Base-by-base conservation (phyloP, 192 early-diverging fungal species). In the Backusella parvicylindrica region DNA sequence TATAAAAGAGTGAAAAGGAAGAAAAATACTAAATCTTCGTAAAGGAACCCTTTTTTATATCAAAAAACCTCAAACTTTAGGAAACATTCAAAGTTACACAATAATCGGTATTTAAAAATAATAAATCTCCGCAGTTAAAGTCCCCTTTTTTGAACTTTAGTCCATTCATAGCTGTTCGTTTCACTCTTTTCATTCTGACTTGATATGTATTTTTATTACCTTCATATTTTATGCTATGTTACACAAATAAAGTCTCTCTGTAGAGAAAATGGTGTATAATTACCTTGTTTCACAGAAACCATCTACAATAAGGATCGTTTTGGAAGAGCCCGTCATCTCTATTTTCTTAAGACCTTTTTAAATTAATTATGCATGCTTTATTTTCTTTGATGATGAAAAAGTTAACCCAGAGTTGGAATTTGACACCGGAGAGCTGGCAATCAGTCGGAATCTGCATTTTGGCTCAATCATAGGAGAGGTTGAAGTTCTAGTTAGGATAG, bases 1-100 rank as follows among this genome's bases (percentile, higher is more conserved):
- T 33, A 37, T 43, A 71, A 75, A 31, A 26, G 28, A 70, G n/a
- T 43, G 35, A 35, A 79, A 79, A 53, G 35, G 70, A 49, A 56
- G 40, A 75, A 56, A 71, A 35, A 37, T 28, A 28, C 21, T 28
- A 60, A 60, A 28, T 60, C 23, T 13, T 60, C 28, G 53, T 16
- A 1, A 47, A 47, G 18, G 43, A 47, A 47, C 43, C 53, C 26
- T 60, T 28, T 60, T 60, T 60, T 60, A 60, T 60, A 60, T 60
- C 53, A 56, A 49, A n/a, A 49, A 49, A 49, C 47, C 47, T 49
- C 47, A 50, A 50, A 23, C 49, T 50, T 50, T 50, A 50, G 47
- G 47, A 50, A 56, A 56, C 53, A 7, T 28, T 2, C 4, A 6
- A 47, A 1, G 53, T 60, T 15, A 60, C 53, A 60, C 53, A 28